Evolutionary conservation across 106 monocot genomes (phyloP).

Genomic region (Platanthera guangdongensis): DNA sequence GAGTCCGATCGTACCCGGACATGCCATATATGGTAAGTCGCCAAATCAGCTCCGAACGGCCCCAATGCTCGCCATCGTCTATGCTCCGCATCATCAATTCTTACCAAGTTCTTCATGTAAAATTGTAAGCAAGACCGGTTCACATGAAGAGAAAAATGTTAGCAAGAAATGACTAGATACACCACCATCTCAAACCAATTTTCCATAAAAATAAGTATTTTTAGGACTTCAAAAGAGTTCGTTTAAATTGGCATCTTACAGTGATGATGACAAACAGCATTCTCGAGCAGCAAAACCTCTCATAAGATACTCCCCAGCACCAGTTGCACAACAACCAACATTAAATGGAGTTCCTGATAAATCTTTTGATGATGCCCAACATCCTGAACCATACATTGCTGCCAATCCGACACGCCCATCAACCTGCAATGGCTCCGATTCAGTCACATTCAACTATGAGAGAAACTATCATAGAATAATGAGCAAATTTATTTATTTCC

Average conservation of each 20-base stretch:
- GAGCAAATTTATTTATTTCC: background rate
- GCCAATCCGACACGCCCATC: constrained; percentile 98
- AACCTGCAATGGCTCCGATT: constrained; percentile 26
- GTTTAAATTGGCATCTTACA: constrained; percentile 34
- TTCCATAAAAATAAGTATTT: background rate
- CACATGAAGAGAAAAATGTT: background rate
- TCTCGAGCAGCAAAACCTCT: constrained; percentile 91
- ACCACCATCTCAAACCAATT: background rate
- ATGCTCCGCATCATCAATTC: no score
- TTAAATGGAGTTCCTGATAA: constrained; percentile 68
- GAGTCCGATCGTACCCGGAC: no score
- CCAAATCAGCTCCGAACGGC: no score
- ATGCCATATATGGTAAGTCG: no score
- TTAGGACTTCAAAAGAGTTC: background rate
- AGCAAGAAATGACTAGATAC: background rate
- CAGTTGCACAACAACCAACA: constrained; percentile 90
- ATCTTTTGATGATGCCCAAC: constrained; percentile 91
- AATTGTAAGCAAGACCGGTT: background rate
- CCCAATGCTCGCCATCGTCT: no score
- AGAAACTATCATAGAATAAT: background rate
- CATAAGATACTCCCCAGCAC: constrained; percentile 87
- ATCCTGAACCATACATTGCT: constrained; percentile 89
- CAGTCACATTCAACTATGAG: background rate
- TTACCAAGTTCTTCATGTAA: background rate
- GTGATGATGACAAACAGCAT: constrained; percentile 73